phyloP scores from a whole-genome alignment of 192 early-diverging fungal genomes.

The Lobosporangium transversale region DNA sequence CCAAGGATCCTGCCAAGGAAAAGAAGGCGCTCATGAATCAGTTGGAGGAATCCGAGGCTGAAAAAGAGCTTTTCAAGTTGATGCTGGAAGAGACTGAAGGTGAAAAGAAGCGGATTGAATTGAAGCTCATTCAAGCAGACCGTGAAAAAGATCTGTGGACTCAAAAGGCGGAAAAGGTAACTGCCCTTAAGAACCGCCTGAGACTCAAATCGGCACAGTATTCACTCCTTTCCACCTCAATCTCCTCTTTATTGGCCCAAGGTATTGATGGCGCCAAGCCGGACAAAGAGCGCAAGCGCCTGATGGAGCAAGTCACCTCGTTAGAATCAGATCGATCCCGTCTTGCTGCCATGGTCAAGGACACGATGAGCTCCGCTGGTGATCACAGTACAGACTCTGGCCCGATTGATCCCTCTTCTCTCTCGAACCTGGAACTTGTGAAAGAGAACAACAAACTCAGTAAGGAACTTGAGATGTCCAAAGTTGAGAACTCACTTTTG shows the following conservation, averaged over 20 bases:
- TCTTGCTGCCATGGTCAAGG: slow-evolving; percentile 49
- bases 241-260: slow-evolving; percentile 25
- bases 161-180: slow-evolving; percentile 28
- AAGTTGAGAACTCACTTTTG: slow-evolving; percentile 44
- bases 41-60: slow-evolving; percentile 44
- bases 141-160: slow-evolving; percentile 38
- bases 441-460: slow-evolving; percentile 36
- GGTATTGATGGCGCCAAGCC: slow-evolving; percentile 39
- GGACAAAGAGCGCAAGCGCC: slow-evolving; percentile 49
- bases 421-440: slow-evolving; percentile 38
- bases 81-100: slow-evolving; percentile 51
- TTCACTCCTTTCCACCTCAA: slow-evolving; percentile 40
- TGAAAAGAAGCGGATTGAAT: slow-evolving; percentile 47
- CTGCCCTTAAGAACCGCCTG: slow-evolving; percentile 35
- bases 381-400: slow-evolving; percentile 7
- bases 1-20: slow-evolving; percentile 47
- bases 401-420: slow-evolving; percentile 11
- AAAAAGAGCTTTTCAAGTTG: slow-evolving; percentile 51
- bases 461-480: slow-evolving; percentile 42
- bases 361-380: slow-evolving; percentile 24
- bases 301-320: slow-evolving; percentile 44
- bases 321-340: slow-evolving; percentile 50
- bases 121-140: slow-evolving; percentile 21
- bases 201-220: slow-evolving; percentile 42
- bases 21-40: slow-evolving; percentile 40